phyloP scores from a whole-genome alignment of 164 flowering plant species.

The Chimonanthus praecox region DNA sequence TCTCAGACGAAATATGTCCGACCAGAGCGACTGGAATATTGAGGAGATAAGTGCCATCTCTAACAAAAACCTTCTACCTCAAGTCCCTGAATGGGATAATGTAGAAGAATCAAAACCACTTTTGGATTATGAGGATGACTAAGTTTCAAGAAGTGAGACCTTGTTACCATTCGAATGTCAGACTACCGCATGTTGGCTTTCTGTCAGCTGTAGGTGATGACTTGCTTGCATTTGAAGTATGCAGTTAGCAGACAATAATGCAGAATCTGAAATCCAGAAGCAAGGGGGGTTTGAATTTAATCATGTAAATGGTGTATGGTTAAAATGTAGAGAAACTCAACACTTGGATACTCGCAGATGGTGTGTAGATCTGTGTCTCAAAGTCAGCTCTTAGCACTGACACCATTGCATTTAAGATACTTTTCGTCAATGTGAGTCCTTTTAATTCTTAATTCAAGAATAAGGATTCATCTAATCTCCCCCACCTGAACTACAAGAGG shows the following conservation, averaged over 20 bases:
- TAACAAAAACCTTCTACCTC: constrained; percentile 12
- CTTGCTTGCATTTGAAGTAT: no score
- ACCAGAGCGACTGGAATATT: not conserved
- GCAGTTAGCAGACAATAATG: no score
- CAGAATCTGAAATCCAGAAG: no score
- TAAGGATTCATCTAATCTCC: no score
- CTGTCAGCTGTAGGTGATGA: constrained; percentile 10
- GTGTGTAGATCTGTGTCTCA: not conserved
- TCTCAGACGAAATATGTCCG: constrained; percentile 32
- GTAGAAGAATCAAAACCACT: constrained; percentile 35
- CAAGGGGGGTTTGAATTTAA: no score
- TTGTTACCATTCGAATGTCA: constrained; percentile 41
- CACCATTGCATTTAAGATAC: not conserved
- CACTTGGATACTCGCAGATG: not conserved
- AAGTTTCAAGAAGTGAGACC: constrained; percentile 5
- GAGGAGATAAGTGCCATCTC: constrained; percentile 19
- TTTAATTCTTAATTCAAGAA: no score
- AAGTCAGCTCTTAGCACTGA: not conserved
- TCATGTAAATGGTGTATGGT: no score
- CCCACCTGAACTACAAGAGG: no score
- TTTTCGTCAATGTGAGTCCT: no score
- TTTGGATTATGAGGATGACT: constrained; percentile 20
- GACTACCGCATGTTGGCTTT: constrained; percentile 35
- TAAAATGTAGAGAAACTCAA: no score
- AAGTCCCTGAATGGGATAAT: constrained; percentile 16